These are phyloP conservation scores for Gossypium lobatum DNA, from an alignment of 441 rosid genomes.

Conservation along the genomic window DNA sequence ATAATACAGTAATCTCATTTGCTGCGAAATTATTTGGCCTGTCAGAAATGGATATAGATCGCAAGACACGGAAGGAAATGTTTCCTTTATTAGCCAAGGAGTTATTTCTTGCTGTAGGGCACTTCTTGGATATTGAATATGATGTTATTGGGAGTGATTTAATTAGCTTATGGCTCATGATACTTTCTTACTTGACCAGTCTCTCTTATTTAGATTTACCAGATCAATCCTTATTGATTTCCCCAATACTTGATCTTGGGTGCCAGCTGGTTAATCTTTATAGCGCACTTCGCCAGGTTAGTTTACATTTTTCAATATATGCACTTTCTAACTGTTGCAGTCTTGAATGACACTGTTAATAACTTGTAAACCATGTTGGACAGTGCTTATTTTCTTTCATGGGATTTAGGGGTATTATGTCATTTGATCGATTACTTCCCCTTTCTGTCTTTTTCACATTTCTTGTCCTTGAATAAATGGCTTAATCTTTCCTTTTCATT, in stretches of 20 bases:
- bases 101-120: slow-evolving; percentile 47
- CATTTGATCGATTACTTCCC: slow-evolving; percentile 10
- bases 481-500: background rate
- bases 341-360: background rate
- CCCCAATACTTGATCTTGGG: slow-evolving; percentile 47
- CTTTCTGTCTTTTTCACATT: slow-evolving; percentile 11
- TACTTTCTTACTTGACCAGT: slow-evolving; percentile 53
- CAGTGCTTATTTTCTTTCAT: background rate
- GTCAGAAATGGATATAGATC: slow-evolving; percentile 24
- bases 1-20: slow-evolving; percentile 43
- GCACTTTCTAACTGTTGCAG: background rate
- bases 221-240: slow-evolving; percentile 33
- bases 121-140: slow-evolving; percentile 72
- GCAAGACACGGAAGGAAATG: slow-evolving; percentile 28
- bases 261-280: slow-evolving; percentile 73
- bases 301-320: slow-evolving; percentile 22
- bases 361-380: background rate
- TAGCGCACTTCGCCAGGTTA: slow-evolving; percentile 92
- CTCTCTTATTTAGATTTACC: slow-evolving; percentile 32
- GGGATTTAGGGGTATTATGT: slow-evolving; percentile 9
- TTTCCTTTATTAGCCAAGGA: slow-evolving; percentile 43
- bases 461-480: background rate
- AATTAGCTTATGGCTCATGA: slow-evolving; percentile 55
- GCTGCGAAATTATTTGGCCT: slow-evolving; percentile 35
- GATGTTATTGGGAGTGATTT: slow-evolving; percentile 69